Evolutionary conservation across 2,329 filamentous ascomycete genomes (phyloP).

Genomic region (Ascochyta koolunga): DNA sequence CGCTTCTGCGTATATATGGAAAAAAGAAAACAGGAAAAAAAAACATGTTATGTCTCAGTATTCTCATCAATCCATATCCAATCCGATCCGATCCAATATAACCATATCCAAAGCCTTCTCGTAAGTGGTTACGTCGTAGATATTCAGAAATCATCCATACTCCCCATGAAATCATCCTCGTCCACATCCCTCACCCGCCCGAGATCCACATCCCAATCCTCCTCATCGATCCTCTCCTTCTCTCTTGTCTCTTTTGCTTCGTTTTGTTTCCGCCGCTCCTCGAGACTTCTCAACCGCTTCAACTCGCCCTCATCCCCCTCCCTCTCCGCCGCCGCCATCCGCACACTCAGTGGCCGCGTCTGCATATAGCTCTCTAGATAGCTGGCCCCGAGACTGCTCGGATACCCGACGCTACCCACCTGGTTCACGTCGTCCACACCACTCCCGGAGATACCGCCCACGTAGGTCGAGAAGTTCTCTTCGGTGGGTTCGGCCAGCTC

Average conservation of each 20-base stretch:
- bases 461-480: conserved; percentile 41
- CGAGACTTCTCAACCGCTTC: conserved; percentile 11
- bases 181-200: conserved; percentile 14
- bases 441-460: conserved; percentile 42
- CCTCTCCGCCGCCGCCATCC: conserved; percentile 43
- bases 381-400: conserved; percentile 42
- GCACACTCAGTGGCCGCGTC: conserved; percentile 42
- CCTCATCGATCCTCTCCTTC: conserved; percentile 12
- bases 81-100: neutral
- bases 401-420: conserved; percentile 44
- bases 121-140: too few species aligned
- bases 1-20: neutral
- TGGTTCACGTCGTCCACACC: conserved; percentile 45
- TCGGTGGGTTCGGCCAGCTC: conserved; percentile 18
- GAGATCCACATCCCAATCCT: conserved; percentile 8
- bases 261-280: conserved; percentile 11
- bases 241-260: conserved; percentile 7
- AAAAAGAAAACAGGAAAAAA: neutral
- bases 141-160: conserved; percentile 43
- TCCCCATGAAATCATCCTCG: conserved; percentile 39
- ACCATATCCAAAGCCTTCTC: too few species aligned
- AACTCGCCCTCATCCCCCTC: conserved; percentile 19
- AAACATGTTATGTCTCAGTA: neutral
- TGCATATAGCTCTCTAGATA: conserved; percentile 49
- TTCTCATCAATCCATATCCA: neutral